Evolutionary conservation across 2,329 filamentous ascomycete genomes (phyloP), one percentile per base, ranked within the genome.

Genomic region (Colletotrichum phormii): DNA sequence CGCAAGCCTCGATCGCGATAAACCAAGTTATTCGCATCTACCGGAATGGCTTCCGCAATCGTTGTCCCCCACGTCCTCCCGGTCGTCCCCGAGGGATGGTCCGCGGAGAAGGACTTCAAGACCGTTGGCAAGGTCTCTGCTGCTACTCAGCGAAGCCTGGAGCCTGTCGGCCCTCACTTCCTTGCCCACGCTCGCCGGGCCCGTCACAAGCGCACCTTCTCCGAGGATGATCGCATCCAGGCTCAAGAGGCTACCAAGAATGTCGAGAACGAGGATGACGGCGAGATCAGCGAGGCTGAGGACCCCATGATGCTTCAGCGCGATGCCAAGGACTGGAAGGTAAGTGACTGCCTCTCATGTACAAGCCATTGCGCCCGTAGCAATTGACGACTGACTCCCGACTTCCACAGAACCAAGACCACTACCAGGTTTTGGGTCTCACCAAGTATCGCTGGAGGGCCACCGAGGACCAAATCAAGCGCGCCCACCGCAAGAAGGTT

Each of bases 241-340:
- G 97, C 97, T 61, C 94, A 97, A 84, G 92, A 97, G 84, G 95
- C 93, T 77, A 95, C 95, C 81, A 98, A 97, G 91, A 98, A 97
- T 85, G 91, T 97, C 67, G 96, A 98, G 84, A 94, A 97, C 76
- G 94, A 95, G 67, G 95, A 98, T 71, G 92, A 92, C 75, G 94
- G 93, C 80, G 95, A 98, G 74, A 95, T 97, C 83, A 97, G 94
- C 84, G 97, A 99, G 87, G 87, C 93, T 35, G 97, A 99, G 86
- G 96, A 98, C 81, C 93, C 95, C 69, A 90, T 97, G 86, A 93
- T 98, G 90, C 91, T 99, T 37, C 90, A 94, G 82, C 91, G 95
- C 67, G 95, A 98, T 82, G 95, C 97, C 80, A 99, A 99, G 88
- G 97, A 99, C 88, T 99, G 97, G 97, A 99, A 99, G 93, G 95